Percentiles rank a stretch among this genome's conserved stretches.
Conservation (phyloP, 495 filamentous ascomycete genomes). For the Aspergillus sclerotioniger region DNA sequence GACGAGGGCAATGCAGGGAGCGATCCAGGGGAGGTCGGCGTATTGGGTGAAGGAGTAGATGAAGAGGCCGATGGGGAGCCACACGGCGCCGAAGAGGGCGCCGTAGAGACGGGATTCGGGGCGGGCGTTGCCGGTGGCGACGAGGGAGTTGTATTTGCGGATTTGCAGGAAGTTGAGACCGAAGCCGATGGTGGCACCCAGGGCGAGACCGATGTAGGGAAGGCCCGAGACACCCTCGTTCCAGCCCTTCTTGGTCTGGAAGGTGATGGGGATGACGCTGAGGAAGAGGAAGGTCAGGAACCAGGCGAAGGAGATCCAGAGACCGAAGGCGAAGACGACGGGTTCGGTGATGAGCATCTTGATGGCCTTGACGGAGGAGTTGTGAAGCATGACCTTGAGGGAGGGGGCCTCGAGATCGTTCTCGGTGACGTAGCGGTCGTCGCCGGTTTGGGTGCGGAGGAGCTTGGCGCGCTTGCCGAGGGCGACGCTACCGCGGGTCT, state of each 20-base stretch:
- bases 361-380: conserved; percentile 52
- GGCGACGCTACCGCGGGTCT: conserved; percentile 66
- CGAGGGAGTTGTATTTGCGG: conserved; percentile 55
- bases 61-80: conserved; percentile 70
- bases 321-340: conserved; percentile 69
- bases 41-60: conserved; percentile 80
- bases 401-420: conserved; percentile 54
- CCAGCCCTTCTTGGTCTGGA: conserved; percentile 66
- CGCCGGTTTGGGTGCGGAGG: conserved; percentile 56
- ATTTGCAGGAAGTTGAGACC: conserved; percentile 53
- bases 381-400: conserved; percentile 38
- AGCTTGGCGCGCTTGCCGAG: conserved; percentile 56
- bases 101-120: conserved; percentile 56
- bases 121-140: conserved; percentile 55
- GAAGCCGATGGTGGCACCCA: conserved; percentile 67
- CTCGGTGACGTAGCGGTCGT: conserved; percentile 65
- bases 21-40: conserved; percentile 59
- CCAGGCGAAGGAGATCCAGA: conserved; percentile 75
- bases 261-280: conserved; percentile 69
- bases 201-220: conserved; percentile 68
- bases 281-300: conserved; percentile 77
- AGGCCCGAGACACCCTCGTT: conserved; percentile 63
- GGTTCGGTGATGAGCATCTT: conserved; percentile 71
- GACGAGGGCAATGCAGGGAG: conserved; percentile 55
- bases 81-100: conserved; percentile 64